Percentiles rank a stretch among this genome's conserved stretches.
phyloP scores from a whole-genome alignment of 148 eudicot species.

The Dysphania ambrosioides region DNA sequence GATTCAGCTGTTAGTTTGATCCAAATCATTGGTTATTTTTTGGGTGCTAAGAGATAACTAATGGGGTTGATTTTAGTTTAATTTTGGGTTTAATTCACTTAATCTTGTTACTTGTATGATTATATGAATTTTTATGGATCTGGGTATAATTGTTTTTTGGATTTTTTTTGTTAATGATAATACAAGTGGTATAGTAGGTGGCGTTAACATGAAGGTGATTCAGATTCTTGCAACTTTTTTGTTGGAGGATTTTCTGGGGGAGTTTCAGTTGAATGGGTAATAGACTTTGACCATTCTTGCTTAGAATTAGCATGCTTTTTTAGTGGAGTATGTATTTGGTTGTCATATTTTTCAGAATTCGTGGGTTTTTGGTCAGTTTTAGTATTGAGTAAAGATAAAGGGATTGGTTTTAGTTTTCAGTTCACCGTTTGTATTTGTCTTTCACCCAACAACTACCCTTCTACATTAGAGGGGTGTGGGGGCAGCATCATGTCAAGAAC shows the following conservation, averaged over 20 bases:
- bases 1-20: slow-evolving; percentile 16
- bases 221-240: slow-evolving; percentile 1
- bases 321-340: slow-evolving; percentile 12
- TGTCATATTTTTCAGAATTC: too few relatives aligned
- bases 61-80: too few relatives aligned
- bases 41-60: too few relatives aligned
- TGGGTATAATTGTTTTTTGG: too few relatives aligned
- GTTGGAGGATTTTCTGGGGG: slow-evolving; percentile 21
- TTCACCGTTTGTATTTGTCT: too few relatives aligned
- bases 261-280: slow-evolving; percentile 16
- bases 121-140: too few relatives aligned
- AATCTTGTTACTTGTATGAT: too few relatives aligned
- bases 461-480: neutral
- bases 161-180: neutral
- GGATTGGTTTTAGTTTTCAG: slow-evolving; percentile 8
- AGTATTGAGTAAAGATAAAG: too few relatives aligned
- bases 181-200: neutral
- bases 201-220: slow-evolving; percentile 6
- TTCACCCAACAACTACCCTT: too few relatives aligned
- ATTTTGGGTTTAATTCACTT: too few relatives aligned
- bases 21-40: neutral
- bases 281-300: slow-evolving; percentile 14
- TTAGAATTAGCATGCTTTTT: slow-evolving; percentile 13
- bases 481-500: neutral
- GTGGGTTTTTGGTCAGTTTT: too few relatives aligned